Evolutionary conservation across 1,139 yeast genomes (phyloP), one percentile per base, ranked within the genome.

Genomic region (Kodamaea arcana): DNA sequence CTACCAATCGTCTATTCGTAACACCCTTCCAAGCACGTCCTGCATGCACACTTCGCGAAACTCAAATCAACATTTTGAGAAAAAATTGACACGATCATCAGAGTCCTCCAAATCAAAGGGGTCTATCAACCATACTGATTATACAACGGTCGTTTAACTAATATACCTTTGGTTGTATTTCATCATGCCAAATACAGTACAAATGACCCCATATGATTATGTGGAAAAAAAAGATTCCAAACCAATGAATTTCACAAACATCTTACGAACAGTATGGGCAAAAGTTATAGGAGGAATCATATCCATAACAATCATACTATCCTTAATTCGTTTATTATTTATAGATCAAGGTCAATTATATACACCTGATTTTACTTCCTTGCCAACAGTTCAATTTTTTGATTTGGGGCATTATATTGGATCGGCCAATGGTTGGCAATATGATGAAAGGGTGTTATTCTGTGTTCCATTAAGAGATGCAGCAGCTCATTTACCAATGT

Each of bases 381-480:
- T 50, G 13, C 43, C 50, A 2, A 50, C 50, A 15, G 69, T 70
- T 3, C 55, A 58, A 32, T 75, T 54, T 47, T 72, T 62, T 43
- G 81, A 76, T 46, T 60, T 76, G 43, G 63, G 48, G 4, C 58
- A 73, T 40, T 69, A 60, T 42, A 51, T 44, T 25, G 78, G 79
- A 1, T 47, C 62, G 6, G 55, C 64, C 3, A 63, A 72, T 44
- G 81, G 80, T 4, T 75, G 81, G 80, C 74, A 70, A 39, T 52
- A 62, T 24, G 72, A 73, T 14, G 80, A 75, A 47, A 48, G 80
- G 17, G 78, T 76, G 15, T 50, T 75, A 27, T 73, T 76, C 46
- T 73, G 80, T 45, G 81, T 76, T 4, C 82, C 82, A 1, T 60
- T 76, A 44, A 59, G 82, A 58, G 81, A 76, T 50, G 82, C 82